These are phyloP conservation scores for Linum trigynum DNA, from an alignment of 345 rosid genomes.

Conservation along the genomic window DNA sequence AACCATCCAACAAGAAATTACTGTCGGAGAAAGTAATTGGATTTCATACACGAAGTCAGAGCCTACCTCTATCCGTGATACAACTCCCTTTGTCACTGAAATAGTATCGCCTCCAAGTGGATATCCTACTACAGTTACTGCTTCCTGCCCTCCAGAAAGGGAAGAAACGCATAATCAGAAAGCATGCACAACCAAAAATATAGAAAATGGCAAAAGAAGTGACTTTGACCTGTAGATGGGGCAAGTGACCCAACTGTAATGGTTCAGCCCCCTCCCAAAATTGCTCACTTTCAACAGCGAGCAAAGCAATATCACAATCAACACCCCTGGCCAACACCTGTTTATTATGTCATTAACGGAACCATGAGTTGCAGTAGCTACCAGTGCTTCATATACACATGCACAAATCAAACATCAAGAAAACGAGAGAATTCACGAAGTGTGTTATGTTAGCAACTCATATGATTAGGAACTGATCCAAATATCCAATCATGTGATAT, in stretches of 20 bases:
- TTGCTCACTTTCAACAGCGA: conserved; percentile 80
- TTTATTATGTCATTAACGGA: conserved; percentile 21
- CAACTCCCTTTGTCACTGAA: conserved; percentile 96
- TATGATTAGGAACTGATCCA: not conserved
- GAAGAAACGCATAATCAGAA: not conserved
- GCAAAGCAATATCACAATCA: conserved; percentile 96
- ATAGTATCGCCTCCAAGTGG: conserved; percentile 98
- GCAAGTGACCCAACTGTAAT: conserved; percentile 65
- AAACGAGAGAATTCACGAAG: too few relatives aligned
- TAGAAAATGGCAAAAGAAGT: conserved; percentile 6
- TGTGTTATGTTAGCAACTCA: not conserved
- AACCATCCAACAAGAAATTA: conserved; percentile 8
- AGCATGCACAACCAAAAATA: not conserved
- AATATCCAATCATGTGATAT: not conserved
- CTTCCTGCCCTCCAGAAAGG: conserved; percentile 55
- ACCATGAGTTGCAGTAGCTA: conserved; percentile 22
- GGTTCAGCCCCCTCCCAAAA: conserved; percentile 92
- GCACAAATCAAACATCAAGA: too few relatives aligned
- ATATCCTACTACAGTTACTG: conserved; percentile 97
- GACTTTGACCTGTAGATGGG: conserved; percentile 68
- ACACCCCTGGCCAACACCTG: conserved; percentile 92
- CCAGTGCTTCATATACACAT: too few relatives aligned
- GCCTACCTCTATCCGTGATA: conserved; percentile 91
- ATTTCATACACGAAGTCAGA: conserved; percentile 9
- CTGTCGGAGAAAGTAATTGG: conserved; percentile 1